These are phyloP conservation scores for Scytalidium sp. DNA, from an alignment of 2,329 filamentous ascomycete genomes.

Conservation along the genomic window DNA sequence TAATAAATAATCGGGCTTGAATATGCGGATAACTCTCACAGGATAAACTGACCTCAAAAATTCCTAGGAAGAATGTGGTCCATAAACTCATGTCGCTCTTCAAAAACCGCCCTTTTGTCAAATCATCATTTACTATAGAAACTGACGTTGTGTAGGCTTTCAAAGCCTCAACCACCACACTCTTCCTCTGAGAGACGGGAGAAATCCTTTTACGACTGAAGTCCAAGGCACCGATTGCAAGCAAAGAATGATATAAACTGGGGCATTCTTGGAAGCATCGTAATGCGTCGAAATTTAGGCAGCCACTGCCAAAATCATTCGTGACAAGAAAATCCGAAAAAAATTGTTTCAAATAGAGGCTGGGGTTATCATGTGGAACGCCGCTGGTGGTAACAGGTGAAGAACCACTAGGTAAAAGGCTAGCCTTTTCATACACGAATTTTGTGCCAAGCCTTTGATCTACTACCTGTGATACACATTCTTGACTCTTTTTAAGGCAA, in stretches of 20 bases:
- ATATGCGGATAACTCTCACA: not conserved
- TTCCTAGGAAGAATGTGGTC: constrained; percentile 19
- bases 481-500: constrained; percentile 14
- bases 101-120: constrained; percentile 2
- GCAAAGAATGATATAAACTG: constrained; percentile 14
- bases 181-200: not conserved
- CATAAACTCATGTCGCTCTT: constrained; percentile 15
- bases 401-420: not conserved
- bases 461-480: constrained; percentile 4
- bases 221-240: constrained; percentile 17
- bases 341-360: constrained; percentile 10
- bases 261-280: constrained; percentile 10
- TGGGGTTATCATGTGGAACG: not conserved
- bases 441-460: not conserved
- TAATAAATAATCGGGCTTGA: not conserved
- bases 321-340: constrained; percentile 14
- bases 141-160: constrained; percentile 14
- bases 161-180: constrained; percentile 9
- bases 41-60: constrained; percentile 15
- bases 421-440: not conserved
- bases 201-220: constrained; percentile 5
- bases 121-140: constrained; percentile 6
- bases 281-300: constrained; percentile 9
- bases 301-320: constrained; percentile 14
- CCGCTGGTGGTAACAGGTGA: not conserved